These are phyloP conservation scores for Fusarium continuum DNA, from an alignment of 2,329 filamentous ascomycete genomes.

Conservation along the genomic window DNA sequence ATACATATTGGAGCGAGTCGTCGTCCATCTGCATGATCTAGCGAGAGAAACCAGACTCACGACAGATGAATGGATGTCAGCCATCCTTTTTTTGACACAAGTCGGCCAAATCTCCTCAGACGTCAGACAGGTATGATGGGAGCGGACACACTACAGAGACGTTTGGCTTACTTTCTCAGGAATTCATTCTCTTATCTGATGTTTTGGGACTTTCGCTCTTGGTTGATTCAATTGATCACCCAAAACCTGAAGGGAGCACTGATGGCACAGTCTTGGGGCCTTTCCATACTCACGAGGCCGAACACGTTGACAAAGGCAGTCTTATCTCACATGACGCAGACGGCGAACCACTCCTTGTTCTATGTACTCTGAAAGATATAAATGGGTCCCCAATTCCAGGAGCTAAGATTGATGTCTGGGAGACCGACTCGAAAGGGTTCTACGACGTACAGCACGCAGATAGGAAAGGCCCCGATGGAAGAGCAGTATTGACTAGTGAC, in stretches of 20 bases:
- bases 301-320: conserved; percentile 60
- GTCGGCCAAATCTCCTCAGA: conserved; percentile 75
- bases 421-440: conserved; percentile 76
- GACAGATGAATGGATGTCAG: conserved; percentile 77
- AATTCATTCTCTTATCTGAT: conserved; percentile 81
- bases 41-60: conserved; percentile 77
- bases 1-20: conserved; percentile 74
- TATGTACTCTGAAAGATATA: conserved; percentile 73
- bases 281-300: conserved; percentile 80
- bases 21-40: conserved; percentile 79
- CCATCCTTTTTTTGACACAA: conserved; percentile 72
- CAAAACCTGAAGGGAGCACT: conserved; percentile 72
- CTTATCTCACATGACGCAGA: conserved; percentile 70
- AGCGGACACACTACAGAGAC: accelerated
- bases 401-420: conserved; percentile 81
- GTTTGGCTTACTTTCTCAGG: conserved; percentile 40
- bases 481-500: conserved; percentile 44
- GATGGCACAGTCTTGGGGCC: conserved; percentile 82
- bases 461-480: conserved; percentile 53
- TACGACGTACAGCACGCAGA: conserved; percentile 79
- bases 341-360: conserved; percentile 71
- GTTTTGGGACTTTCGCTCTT: conserved; percentile 78
- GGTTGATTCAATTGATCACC: conserved; percentile 80
- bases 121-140: conserved; percentile 65
- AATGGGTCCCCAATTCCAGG: conserved; percentile 65